phyloP scores from a whole-genome alignment of 2,329 filamentous ascomycete species.

The Cladosporium sphaerospermum region DNA sequence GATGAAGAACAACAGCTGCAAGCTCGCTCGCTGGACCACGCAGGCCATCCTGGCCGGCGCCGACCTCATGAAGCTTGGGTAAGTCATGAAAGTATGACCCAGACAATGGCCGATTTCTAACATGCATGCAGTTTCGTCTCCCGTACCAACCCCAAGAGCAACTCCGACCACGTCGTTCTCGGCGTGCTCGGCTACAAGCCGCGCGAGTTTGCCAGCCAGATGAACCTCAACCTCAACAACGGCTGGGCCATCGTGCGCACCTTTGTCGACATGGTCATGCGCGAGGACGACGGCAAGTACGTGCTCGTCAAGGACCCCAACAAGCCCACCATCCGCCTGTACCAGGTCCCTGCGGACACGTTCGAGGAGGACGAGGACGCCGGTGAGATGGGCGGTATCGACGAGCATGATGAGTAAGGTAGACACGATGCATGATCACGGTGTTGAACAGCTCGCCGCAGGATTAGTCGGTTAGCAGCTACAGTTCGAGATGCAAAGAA shows the following conservation, averaged over 20 bases:
- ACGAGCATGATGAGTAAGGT: slow-evolving; percentile 47
- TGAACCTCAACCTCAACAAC: slow-evolving; percentile 95
- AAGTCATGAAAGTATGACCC: slow-evolving; percentile 33
- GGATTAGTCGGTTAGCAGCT: slow-evolving; percentile 6
- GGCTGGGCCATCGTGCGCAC: slow-evolving; percentile 99
- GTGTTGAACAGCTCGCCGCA: slow-evolving; percentile 10
- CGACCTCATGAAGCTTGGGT: slow-evolving; percentile 98
- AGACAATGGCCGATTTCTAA: slow-evolving; percentile 15
- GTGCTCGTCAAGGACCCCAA: slow-evolving; percentile 85
- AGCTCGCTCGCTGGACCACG: slow-evolving; percentile 94
- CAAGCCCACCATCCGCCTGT: slow-evolving; percentile 88
- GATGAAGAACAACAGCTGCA: slow-evolving; percentile 99
- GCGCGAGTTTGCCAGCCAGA: slow-evolving; percentile 90
- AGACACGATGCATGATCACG: slow-evolving; percentile 21
- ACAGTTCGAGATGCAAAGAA: slow-evolving; percentile 7
- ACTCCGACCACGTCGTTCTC: slow-evolving; percentile 89
- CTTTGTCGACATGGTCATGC: slow-evolving; percentile 88
- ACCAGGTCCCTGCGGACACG: slow-evolving; percentile 79
- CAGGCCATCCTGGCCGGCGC: slow-evolving; percentile 95
- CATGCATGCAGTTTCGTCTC: slow-evolving; percentile 71
- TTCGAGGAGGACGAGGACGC: slow-evolving; percentile 88
- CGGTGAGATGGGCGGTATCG: slow-evolving; percentile 57
- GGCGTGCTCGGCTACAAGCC: slow-evolving; percentile 98
- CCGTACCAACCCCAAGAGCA: slow-evolving; percentile 82
- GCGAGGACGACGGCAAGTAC: slow-evolving; percentile 66